These are phyloP conservation scores for Cladosporium sphaerospermum DNA, from an alignment of 2,329 filamentous ascomycete species.

Conservation along the genomic window DNA sequence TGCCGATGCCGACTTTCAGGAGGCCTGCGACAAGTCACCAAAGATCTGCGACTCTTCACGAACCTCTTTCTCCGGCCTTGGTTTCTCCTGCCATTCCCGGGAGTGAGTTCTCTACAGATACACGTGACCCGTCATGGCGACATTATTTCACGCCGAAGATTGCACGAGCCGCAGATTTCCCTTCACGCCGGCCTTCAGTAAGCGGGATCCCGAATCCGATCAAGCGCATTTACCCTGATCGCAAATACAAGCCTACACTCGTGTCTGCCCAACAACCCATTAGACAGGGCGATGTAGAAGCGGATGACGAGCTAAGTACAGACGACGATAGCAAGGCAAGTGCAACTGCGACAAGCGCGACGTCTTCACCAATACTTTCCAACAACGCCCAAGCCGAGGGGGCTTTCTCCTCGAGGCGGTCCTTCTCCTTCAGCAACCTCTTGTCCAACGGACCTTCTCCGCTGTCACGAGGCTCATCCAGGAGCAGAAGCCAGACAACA, in stretches of 20 bases:
- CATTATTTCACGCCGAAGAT: slow-evolving; percentile 31
- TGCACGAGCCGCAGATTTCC: slow-evolving; percentile 15
- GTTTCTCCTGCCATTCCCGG: slow-evolving; percentile 13
- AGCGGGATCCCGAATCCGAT: slow-evolving; percentile 34
- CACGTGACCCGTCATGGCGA: slow-evolving; percentile 25
- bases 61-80: slow-evolving; percentile 12
- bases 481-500: slow-evolving; percentile 27
- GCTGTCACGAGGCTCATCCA: slow-evolving; percentile 33
- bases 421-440: slow-evolving; percentile 46
- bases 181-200: slow-evolving; percentile 21
- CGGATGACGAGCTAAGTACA: slow-evolving; percentile 22
- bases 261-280: slow-evolving; percentile 26
- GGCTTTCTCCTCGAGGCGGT: slow-evolving; percentile 32
- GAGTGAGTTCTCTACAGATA: slow-evolving; percentile 11
- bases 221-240: slow-evolving; percentile 30
- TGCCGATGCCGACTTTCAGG: slow-evolving; percentile 60
- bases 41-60: slow-evolving; percentile 62
- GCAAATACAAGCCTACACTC: slow-evolving; percentile 29
- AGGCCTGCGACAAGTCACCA: slow-evolving; percentile 75
- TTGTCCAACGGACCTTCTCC: slow-evolving; percentile 32
- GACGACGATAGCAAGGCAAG: slow-evolving; percentile 12
- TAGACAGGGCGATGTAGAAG: slow-evolving; percentile 19
- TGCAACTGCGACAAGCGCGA: slow-evolving; percentile 16
- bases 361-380: slow-evolving; percentile 23
- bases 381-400: not conserved